These are phyloP conservation scores for Boeremia exigua DNA, from an alignment of 2,329 filamentous ascomycete genomes.

Conservation along the genomic window DNA sequence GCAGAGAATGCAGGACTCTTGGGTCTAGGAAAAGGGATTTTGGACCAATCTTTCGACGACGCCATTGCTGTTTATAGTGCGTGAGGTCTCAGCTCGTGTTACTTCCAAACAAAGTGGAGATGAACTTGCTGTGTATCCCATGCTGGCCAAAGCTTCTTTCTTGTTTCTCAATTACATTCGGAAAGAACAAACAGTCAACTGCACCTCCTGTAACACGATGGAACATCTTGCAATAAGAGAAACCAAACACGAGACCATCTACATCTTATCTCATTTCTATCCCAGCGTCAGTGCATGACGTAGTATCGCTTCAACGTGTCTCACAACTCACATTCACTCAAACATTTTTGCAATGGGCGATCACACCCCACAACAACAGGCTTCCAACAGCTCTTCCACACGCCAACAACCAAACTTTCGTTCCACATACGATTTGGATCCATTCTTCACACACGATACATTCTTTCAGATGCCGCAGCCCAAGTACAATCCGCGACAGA, in stretches of 20 bases:
- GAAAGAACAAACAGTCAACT: neutral
- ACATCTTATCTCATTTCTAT: neutral
- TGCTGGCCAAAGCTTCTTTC: no score
- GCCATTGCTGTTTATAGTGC: constrained; percentile 27
- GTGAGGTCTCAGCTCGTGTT: neutral
- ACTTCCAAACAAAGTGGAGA: no score
- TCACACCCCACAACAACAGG: neutral
- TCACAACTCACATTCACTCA: constrained; percentile 2
- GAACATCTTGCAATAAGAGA: neutral
- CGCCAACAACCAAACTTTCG: neutral
- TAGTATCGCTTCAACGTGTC: neutral
- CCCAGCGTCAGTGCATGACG: neutral
- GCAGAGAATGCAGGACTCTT: constrained; percentile 18
- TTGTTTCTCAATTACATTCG: neutral
- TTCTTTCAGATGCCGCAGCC: neutral
- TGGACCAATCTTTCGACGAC: constrained; percentile 27
- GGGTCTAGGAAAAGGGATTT: constrained; percentile 15
- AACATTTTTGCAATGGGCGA: neutral
- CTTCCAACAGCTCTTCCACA: neutral
- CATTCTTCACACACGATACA: no score
- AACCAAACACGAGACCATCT: neutral
- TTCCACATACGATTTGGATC: no score
- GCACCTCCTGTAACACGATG: neutral
- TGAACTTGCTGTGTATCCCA: no score
- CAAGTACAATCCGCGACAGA: constrained; percentile 11